These are phyloP conservation scores for Entamoeba dispar DNA, from an alignment of 208 protist genomes.

Conservation along the genomic window DNA sequence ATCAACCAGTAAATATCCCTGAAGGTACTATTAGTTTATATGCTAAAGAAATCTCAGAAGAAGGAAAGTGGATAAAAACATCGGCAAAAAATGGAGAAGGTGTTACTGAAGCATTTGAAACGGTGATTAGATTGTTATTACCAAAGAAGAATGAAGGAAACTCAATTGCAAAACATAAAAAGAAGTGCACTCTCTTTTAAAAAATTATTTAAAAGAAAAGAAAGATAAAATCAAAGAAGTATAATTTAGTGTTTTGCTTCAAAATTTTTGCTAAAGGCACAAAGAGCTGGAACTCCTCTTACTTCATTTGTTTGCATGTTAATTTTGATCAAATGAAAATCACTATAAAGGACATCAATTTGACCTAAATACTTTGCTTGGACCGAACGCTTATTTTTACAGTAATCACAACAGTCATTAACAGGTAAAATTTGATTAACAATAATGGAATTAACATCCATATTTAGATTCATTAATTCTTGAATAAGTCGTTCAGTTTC, in stretches of 20 bases:
- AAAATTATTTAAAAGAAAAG: too few species aligned
- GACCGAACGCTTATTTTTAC: neutral
- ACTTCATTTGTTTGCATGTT: neutral
- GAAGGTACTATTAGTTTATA: too few species aligned
- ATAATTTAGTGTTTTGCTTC: neutral
- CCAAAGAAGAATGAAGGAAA: too few species aligned
- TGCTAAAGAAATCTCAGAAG: too few species aligned
- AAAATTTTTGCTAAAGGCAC: neutral
- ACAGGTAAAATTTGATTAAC: neutral
- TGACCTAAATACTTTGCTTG: neutral
- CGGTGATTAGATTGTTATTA: too few species aligned
- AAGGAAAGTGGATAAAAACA: too few species aligned
- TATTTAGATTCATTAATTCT: conserved; percentile 64
- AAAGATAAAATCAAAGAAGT: too few species aligned
- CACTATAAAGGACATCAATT: neutral
- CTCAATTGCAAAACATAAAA: too few species aligned
- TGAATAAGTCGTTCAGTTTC: conserved; percentile 93
- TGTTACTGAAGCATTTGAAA: too few species aligned
- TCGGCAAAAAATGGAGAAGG: too few species aligned
- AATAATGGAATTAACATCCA: conserved; percentile 47
- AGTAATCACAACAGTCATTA: neutral
- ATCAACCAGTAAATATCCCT: too few species aligned
- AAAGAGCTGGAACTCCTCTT: neutral
- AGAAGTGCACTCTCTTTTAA: too few species aligned
- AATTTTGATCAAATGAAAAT: conserved; percentile 1